Conservation (phyloP, 2,329 filamentous ascomycete genomes). For the Botrytis sinoallii region DNA sequence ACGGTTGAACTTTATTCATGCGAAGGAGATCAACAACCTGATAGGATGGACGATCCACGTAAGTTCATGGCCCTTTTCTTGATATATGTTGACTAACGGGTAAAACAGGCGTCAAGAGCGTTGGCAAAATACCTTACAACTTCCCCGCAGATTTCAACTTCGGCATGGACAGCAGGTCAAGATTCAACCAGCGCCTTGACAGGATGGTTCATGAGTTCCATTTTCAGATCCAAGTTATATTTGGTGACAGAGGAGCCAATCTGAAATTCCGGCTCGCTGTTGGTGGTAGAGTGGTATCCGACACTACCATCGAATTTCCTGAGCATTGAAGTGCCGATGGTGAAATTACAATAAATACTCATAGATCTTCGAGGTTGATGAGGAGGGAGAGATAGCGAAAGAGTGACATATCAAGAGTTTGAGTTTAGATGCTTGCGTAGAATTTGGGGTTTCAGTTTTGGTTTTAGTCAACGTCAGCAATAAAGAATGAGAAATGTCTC, state of each 20-base stretch:
- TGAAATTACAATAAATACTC: neutral
- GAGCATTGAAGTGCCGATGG: neutral
- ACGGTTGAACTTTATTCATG: constrained; percentile 15
- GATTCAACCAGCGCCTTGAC: constrained; percentile 1
- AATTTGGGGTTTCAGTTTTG: neutral
- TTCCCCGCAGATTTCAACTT: constrained; percentile 15
- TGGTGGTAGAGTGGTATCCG: neutral
- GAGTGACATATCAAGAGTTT: neutral
- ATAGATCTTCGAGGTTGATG: neutral
- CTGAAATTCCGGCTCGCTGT: constrained; percentile 14
- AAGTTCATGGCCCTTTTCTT: neutral
- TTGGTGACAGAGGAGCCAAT: constrained; percentile 21
- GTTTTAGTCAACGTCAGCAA: neutral
- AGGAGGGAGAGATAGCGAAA: neutral
- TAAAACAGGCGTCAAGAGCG: constrained; percentile 12
- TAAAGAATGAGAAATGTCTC: neutral
- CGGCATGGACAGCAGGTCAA: neutral
- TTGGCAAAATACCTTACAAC: constrained; percentile 8
- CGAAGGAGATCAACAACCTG: constrained; percentile 5
- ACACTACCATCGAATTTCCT: neutral
- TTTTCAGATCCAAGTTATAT: constrained; percentile 14
- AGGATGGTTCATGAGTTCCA: constrained; percentile 5
- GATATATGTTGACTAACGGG: neutral
- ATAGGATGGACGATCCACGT: constrained; percentile 17
- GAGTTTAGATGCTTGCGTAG: neutral